Percentiles rank a stretch among this genome's conserved stretches.
Evolutionary conservation across 139 green algal genomes (phyloP).

Genomic region (Chlorella sorokiniana): DNA sequence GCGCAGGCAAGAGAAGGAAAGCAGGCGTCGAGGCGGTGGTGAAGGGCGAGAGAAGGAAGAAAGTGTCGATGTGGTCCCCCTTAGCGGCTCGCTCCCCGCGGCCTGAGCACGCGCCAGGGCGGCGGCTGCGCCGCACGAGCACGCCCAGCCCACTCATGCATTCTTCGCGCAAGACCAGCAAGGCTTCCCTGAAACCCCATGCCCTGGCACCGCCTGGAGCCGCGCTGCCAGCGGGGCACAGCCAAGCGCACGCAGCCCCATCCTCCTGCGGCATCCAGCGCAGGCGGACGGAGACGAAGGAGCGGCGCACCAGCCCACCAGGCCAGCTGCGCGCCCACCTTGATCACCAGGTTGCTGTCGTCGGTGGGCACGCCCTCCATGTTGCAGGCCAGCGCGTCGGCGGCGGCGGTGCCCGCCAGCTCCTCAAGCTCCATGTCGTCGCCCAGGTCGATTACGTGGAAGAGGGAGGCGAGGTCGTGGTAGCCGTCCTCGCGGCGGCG

Average conservation of each 20-base stretch:
- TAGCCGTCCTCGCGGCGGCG: constrained; percentile 90
- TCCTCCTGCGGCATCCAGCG: too few species aligned
- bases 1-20: neutral
- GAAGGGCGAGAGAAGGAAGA: neutral
- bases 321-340: constrained; percentile 47
- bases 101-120: too few species aligned
- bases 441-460: constrained; percentile 96
- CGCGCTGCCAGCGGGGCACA: too few species aligned
- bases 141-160: too few species aligned
- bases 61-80: too few species aligned
- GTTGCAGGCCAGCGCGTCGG: constrained; percentile 83
- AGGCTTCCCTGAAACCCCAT: too few species aligned
- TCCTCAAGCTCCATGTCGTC: constrained; percentile 85
- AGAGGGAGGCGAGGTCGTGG: constrained; percentile 97
- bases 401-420: constrained; percentile 43
- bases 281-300: too few species aligned
- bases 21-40: neutral
- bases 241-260: too few species aligned
- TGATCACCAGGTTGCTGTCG: constrained; percentile 93
- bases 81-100: too few species aligned
- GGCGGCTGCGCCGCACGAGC: too few species aligned
- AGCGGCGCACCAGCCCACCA: neutral
- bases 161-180: too few species aligned
- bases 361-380: constrained; percentile 89
- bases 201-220: too few species aligned